A percentile compares a stretch with the other conserved stretches of the same genome.
These are phyloP conservation scores for Vigna trinervia DNA, from an alignment of 306 rosid species.

Conservation along the genomic window DNA sequence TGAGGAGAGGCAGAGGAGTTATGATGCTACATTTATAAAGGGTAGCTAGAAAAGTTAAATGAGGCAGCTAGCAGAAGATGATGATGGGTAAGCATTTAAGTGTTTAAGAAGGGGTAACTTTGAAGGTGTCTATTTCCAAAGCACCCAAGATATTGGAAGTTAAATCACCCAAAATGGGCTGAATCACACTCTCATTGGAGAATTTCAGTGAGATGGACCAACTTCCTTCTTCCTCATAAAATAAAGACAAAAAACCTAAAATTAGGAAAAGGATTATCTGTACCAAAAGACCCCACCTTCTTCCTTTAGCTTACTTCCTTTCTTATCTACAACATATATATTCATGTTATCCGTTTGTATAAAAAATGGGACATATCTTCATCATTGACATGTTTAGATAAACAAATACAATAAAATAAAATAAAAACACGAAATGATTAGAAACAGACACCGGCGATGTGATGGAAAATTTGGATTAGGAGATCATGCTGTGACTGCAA, in stretches of 20 bases:
- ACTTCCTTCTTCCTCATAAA: constrained; percentile 37
- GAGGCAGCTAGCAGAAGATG: constrained; percentile 33
- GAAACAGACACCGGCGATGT: constrained; percentile 28
- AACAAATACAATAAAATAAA: background rate
- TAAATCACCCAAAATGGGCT: constrained; percentile 43
- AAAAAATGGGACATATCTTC: constrained; percentile 32
- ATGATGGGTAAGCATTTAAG: constrained; percentile 32
- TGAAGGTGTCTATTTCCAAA: constrained; percentile 46
- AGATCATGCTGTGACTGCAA: constrained; percentile 28
- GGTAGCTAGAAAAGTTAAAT: constrained; percentile 46
- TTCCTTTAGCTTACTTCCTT: constrained; percentile 39
- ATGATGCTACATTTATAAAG: constrained; percentile 54
- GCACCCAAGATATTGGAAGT: constrained; percentile 48
- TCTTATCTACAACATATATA: background rate
- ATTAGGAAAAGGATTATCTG: constrained; percentile 36
- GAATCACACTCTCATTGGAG: constrained; percentile 5
- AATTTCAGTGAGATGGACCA: constrained; percentile 35
- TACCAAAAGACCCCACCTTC: constrained; percentile 31
- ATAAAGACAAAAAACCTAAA: constrained; percentile 40
- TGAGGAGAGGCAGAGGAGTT: constrained; percentile 39
- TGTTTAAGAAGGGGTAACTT: constrained; percentile 31
- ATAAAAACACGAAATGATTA: constrained; percentile 34
- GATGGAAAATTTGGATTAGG: constrained; percentile 40
- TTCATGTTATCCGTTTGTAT: constrained; percentile 1
- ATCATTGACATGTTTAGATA: constrained; percentile 33